phyloP scores from a whole-genome alignment of 805 yeast species.

The Isabelozyma rhagii region DNA sequence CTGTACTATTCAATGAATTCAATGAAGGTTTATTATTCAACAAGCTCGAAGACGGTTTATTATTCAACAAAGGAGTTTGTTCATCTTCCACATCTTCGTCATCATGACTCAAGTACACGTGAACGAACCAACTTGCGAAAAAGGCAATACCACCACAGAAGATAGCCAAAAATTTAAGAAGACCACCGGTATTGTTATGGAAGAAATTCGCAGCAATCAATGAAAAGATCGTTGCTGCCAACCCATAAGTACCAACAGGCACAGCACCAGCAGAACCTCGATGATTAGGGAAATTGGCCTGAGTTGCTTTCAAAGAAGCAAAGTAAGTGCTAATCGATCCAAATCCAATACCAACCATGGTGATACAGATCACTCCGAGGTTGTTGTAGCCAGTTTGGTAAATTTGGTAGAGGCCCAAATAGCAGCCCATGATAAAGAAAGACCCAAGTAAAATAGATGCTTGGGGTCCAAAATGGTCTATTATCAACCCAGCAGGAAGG shows the following conservation, averaged over 20 bases:
- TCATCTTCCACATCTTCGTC: constrained; percentile 10
- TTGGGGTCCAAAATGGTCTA: constrained; percentile 60
- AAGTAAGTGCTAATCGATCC: constrained; percentile 66
- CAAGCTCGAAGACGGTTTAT: neutral
- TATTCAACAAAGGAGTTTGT: neutral
- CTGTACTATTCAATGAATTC: neutral
- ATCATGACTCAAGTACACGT: constrained; percentile 28
- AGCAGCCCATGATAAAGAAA: constrained; percentile 51
- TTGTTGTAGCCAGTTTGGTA: constrained; percentile 40
- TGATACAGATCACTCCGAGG: constrained; percentile 41
- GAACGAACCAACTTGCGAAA: constrained; percentile 44
- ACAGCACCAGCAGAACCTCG: constrained; percentile 69
- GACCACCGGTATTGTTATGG: constrained; percentile 49
- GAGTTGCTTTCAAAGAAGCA: constrained; percentile 53
- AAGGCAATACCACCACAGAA: constrained; percentile 49
- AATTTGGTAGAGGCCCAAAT: constrained; percentile 46
- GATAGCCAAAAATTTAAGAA: constrained; percentile 53
- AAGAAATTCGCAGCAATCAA: constrained; percentile 53
- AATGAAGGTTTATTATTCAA: neutral
- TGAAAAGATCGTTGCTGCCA: constrained; percentile 67
- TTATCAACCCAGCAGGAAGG: constrained; percentile 64
- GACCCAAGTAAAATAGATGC: constrained; percentile 55
- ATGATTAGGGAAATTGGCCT: constrained; percentile 65
- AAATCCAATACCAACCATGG: constrained; percentile 56
- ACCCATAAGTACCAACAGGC: constrained; percentile 67